Conservation (phyloP, 2,329 filamentous ascomycete species). For the Aspergillus vadensis region DNA sequence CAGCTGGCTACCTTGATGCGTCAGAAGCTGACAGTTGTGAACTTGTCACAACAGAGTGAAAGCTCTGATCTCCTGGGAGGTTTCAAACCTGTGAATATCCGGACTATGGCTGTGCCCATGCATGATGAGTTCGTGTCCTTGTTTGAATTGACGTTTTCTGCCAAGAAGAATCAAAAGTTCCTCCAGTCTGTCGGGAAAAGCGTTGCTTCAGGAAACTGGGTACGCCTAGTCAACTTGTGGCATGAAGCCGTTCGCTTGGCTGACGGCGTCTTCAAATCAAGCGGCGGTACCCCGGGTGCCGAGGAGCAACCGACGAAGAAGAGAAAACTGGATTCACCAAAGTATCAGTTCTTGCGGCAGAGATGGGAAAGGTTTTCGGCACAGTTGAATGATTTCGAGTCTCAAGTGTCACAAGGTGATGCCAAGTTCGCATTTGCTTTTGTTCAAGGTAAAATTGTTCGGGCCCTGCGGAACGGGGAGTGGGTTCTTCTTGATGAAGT, state of each 20-base stretch:
- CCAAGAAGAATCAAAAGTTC: conserved; percentile 84
- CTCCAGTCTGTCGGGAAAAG: conserved; percentile 77
- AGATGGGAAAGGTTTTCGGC: conserved; percentile 80
- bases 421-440: conserved; percentile 91
- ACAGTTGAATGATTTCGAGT: conserved; percentile 75
- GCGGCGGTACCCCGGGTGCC: conserved; percentile 51
- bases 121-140: conserved; percentile 93
- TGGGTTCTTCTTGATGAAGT: conserved; percentile 98
- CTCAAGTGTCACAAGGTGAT: conserved; percentile 70
- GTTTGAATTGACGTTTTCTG: conserved; percentile 83
- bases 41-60: conserved; percentile 96
- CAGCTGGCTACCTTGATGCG: conserved; percentile 83
- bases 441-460: conserved; percentile 92
- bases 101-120: conserved; percentile 82
- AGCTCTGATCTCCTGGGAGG: conserved; percentile 93
- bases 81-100: conserved; percentile 92
- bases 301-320: conserved; percentile 72
- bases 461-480: conserved; percentile 91
- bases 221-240: conserved; percentile 82
- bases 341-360: conserved; percentile 58
- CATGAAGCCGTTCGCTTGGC: conserved; percentile 88
- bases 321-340: conserved; percentile 59
- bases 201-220: conserved; percentile 82
- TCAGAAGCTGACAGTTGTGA: conserved; percentile 87
- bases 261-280: conserved; percentile 61